Evolutionary conservation across 1,284 basidiomycete species (phyloP).

Genomic region (Xerocomus minutiporus): DNA sequence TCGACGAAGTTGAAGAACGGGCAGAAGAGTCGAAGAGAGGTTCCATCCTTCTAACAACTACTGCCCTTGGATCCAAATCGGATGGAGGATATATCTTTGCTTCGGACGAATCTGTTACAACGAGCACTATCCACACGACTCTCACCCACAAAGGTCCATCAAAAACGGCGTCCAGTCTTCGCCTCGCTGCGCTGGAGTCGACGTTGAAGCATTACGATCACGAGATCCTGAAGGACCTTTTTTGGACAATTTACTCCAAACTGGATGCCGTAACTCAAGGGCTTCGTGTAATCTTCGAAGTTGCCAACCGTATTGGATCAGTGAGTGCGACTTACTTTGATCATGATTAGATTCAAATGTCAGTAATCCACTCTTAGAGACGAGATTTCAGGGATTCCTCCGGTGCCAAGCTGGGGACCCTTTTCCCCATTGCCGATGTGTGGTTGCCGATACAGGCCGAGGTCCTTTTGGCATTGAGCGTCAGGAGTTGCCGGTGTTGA

Average conservation of each 20-base stretch:
- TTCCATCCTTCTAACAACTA: constrained; percentile 40
- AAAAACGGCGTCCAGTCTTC: constrained; percentile 49
- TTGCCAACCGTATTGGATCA: constrained; percentile 81
- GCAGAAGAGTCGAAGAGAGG: constrained; percentile 65
- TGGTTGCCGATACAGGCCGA: constrained; percentile 91
- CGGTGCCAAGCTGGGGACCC: constrained; percentile 62
- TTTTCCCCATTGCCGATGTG: constrained; percentile 85
- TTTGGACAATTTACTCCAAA: constrained; percentile 98
- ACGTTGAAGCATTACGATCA: constrained; percentile 73
- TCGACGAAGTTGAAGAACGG: constrained; percentile 89
- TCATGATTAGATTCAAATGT: not conserved
- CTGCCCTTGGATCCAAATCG: constrained; percentile 28
- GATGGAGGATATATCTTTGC: constrained; percentile 53
- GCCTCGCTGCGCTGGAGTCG: constrained; percentile 76
- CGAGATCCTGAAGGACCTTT: constrained; percentile 86
- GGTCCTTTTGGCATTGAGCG: constrained; percentile 40
- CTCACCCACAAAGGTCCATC: constrained; percentile 12
- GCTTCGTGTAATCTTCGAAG: constrained; percentile 87
- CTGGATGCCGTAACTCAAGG: constrained; percentile 94
- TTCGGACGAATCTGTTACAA: constrained; percentile 28
- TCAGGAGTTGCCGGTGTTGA: constrained; percentile 7
- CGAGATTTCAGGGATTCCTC: constrained; percentile 84
- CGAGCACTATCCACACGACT: constrained; percentile 9
- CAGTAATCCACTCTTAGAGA: constrained; percentile 46
- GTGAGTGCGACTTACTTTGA: constrained; percentile 44